Evolutionary conservation across 1,284 basidiomycete species (phyloP), one percentile per base, ranked within the genome.

Genomic region (Tylopilus sp.): DNA sequence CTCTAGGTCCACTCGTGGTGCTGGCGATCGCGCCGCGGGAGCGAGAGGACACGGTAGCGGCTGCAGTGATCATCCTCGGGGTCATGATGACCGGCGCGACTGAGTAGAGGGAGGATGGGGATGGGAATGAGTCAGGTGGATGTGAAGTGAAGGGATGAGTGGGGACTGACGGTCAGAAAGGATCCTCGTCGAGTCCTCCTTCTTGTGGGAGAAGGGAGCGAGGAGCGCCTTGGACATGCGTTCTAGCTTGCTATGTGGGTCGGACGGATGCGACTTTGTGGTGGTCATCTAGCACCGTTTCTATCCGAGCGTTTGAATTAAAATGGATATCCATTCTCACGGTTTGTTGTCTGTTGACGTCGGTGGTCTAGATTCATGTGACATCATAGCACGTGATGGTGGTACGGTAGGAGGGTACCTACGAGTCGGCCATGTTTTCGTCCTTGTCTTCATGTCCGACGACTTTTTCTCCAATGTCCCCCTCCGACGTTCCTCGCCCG

Each of bases 1-100:
- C 59, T 44, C 70, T 72, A 18, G 75, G 63, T 40, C 66, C 65
- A 4, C 68, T 54, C 47, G 61, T 65, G 25, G 70, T 53, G 34
- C 58, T 64, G 29, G 66, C 60, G 30, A 78, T 60, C 12, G 75
- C 67, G 15, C 67, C 66, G 49, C 76, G 76, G 23, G 77, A 68
- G 46, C 76, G 71, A 23, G 76, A 75, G 10, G 82, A 79, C 4
- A 80, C 76, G 19, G 81, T 82, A 12, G 84, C 76, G 3, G 85
- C 77, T 36, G 77, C 76, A 46, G 77, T 80, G 48, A 92, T 78
- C 77, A 91, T 86, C 54, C 82, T 76, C 19, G 90, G 88, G 4
- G 91, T 92, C 91, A 95, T 92, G 59, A 95, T 86, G 52, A 85
- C 82, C 11, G 92, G 92, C 5, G 92, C 90, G 62, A 95, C 92